Conservation (phyloP, 306 rosid species). For the Prunus dulcis region DNA sequence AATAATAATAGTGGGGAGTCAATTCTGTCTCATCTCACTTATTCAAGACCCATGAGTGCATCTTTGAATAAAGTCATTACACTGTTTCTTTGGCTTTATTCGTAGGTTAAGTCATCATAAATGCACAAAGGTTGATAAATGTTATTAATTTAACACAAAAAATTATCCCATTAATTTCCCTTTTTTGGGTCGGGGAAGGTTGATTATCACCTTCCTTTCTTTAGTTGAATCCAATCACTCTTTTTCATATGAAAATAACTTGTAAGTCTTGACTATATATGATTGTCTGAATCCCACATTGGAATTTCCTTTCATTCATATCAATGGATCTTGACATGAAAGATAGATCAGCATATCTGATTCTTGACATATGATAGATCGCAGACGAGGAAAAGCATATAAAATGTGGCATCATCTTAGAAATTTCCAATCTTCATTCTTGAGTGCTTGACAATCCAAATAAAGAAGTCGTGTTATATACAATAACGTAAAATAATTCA, state of each 20-base stretch:
- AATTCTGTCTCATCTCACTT: not conserved
- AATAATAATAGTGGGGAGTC: not conserved
- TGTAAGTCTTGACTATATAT: not conserved
- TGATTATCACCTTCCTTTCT: not conserved
- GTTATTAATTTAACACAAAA: not conserved
- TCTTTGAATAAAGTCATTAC: not conserved
- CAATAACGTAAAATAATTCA: not conserved
- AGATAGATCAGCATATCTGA: not conserved
- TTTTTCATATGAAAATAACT: constrained; percentile 3
- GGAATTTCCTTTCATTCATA: not conserved
- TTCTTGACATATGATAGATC: not conserved
- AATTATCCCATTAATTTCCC: too few relatives aligned
- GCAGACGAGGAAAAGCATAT: too few relatives aligned
- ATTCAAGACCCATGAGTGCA: not conserved
- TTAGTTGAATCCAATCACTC: not conserved
- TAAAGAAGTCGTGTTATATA: too few relatives aligned
- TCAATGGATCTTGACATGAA: constrained; percentile 7
- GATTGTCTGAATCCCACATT: not conserved
- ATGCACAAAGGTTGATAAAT: not conserved
- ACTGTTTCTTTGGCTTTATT: not conserved
- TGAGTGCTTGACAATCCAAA: too few relatives aligned
- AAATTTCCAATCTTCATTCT: not conserved
- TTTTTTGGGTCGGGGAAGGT: too few relatives aligned
- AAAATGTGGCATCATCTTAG: not conserved
- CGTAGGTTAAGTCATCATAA: not conserved